Evolutionary conservation across 2,329 filamentous ascomycete species (phyloP).

Genomic region (Nigrospora osmanthi): DNA sequence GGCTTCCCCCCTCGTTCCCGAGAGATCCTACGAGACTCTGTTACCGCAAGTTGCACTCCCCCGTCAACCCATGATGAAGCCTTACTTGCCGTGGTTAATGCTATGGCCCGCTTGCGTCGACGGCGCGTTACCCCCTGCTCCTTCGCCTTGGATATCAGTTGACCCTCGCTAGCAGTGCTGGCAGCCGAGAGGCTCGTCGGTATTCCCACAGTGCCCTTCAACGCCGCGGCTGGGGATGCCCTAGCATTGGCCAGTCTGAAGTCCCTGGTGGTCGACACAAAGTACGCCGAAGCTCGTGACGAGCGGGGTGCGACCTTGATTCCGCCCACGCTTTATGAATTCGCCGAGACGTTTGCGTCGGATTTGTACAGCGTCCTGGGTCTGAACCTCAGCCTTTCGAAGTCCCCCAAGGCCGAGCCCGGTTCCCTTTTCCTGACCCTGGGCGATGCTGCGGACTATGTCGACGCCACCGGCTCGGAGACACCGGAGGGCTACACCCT

Average conservation of each 20-base stretch:
- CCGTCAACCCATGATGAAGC: neutral
- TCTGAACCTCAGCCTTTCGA: constrained; percentile 18
- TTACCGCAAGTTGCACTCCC: neutral
- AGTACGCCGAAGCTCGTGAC: constrained; percentile 31
- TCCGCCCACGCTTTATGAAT: constrained; percentile 38
- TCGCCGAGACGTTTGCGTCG: constrained; percentile 35
- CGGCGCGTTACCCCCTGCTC: neutral
- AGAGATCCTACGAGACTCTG: no score
- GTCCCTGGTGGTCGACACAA: constrained; percentile 34
- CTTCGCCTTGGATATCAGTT: neutral
- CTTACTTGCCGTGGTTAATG: neutral
- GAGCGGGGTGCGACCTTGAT: constrained; percentile 39
- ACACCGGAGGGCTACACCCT: constrained; percentile 43
- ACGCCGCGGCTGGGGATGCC: constrained; percentile 9
- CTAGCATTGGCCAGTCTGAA: constrained; percentile 19
- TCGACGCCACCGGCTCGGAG: constrained; percentile 33
- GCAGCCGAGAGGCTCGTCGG: constrained; percentile 14
- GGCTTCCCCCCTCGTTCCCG: no score
- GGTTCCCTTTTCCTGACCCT: constrained; percentile 38
- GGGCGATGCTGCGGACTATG: constrained; percentile 27
- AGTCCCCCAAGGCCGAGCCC: constrained; percentile 9
- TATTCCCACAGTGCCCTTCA: constrained; percentile 27
- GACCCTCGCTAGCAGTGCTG: constrained; percentile 6
- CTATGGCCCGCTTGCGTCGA: neutral
- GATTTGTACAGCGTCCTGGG: constrained; percentile 22